A percentile compares a stretch with the other conserved stretches of the same genome.
Evolutionary conservation across 106 monocot species (phyloP).

Genomic region (Chionographis japonica): DNA sequence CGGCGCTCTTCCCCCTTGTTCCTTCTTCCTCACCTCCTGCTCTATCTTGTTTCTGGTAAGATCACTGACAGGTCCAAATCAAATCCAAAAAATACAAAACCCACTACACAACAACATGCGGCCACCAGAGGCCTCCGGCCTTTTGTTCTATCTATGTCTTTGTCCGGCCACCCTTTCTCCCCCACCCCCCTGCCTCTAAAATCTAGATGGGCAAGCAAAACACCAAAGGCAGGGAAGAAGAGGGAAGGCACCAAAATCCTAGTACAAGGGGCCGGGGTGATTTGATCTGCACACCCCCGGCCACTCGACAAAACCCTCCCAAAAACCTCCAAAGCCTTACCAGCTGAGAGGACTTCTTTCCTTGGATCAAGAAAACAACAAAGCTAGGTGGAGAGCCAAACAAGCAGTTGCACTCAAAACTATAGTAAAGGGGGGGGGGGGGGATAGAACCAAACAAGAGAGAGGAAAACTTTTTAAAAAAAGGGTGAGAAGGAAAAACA

Average conservation of each 20-base stretch:
- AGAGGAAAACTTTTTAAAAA: not conserved
- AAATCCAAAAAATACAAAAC: conserved; percentile 10
- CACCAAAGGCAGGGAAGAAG: conserved; percentile 6
- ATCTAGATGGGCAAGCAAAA: conserved; percentile 20
- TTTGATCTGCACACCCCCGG: not conserved
- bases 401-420: conserved; percentile 69
- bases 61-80: conserved; percentile 10
- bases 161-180: not conserved
- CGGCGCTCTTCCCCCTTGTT: not conserved
- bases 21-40: not conserved
- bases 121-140: not conserved
- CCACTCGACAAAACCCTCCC: not conserved
- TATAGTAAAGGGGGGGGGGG: conserved; percentile 19
- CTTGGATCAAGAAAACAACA: conserved; percentile 60
- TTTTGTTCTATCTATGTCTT: conserved; percentile 19
- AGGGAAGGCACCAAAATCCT: not conserved
- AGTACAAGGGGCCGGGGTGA: not conserved
- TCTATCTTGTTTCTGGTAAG: not conserved
- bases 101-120: conserved; percentile 13
- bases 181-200: not conserved
- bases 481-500: conserved; percentile 8
- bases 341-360: conserved; percentile 20
- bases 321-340: conserved; percentile 33
- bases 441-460: conserved; percentile 6
- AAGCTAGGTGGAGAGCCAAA: conserved; percentile 61